These are phyloP conservation scores for Acanthamoeba healyi DNA, from an alignment of 208 protist genomes.

Conservation along the genomic window DNA sequence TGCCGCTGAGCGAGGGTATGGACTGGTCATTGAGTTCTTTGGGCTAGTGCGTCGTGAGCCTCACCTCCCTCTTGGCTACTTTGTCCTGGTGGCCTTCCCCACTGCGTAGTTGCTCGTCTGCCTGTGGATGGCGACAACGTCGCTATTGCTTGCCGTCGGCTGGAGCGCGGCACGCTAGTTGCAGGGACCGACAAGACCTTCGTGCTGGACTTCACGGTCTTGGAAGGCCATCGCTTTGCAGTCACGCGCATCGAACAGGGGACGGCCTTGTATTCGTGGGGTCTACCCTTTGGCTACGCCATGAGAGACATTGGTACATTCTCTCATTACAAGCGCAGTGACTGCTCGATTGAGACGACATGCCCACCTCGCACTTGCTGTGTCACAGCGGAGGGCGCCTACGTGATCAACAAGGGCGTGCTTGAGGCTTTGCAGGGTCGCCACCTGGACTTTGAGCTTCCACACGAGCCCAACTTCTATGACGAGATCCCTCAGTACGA, in stretches of 20 bases:
- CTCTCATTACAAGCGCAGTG: not conserved
- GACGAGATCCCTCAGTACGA: slow-evolving; percentile 44
- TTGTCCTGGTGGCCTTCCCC: not conserved
- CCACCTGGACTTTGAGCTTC: slow-evolving; percentile 72
- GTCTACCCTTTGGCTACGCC: slow-evolving; percentile 79
- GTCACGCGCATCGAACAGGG: slow-evolving; percentile 37
- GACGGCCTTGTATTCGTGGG: slow-evolving; percentile 74
- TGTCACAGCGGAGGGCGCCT: slow-evolving; percentile 5
- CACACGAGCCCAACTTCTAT: slow-evolving; percentile 75
- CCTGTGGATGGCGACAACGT: slow-evolving; percentile 29
- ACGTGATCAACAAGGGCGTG: slow-evolving; percentile 74
- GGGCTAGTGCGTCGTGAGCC: too few relatives aligned
- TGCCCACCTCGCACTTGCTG: not conserved
- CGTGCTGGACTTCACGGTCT: slow-evolving; percentile 63
- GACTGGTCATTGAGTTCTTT: not conserved
- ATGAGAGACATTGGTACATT: slow-evolving; percentile 49
- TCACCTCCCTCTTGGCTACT: not conserved
- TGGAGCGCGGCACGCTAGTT: not conserved
- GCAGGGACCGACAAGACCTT: not conserved
- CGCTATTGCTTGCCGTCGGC: not conserved
- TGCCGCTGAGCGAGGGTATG: not conserved
- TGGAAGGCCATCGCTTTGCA: slow-evolving; percentile 82
- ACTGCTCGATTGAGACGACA: too few relatives aligned
- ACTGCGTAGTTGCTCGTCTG: not conserved
- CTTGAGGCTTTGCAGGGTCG: slow-evolving; percentile 67